Base-by-base conservation (phyloP, 2,329 filamentous ascomycete species). In the Epichloe amarillans region DNA sequence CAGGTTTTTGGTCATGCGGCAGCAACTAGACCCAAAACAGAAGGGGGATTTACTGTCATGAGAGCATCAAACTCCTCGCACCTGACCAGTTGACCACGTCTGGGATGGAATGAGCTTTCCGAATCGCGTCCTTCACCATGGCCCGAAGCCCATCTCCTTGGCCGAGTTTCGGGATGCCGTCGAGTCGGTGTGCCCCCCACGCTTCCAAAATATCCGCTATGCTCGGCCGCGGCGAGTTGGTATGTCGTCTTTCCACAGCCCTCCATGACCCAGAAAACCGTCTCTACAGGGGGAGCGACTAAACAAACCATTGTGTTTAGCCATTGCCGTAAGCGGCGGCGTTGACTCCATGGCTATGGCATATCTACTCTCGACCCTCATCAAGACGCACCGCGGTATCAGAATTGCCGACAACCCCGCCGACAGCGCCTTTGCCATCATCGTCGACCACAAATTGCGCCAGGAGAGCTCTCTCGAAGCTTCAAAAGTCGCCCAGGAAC, bases 301-400 rank as follows among this genome's bases (percentile, higher is more conserved):
- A 41, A 51, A 41, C 40, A 36, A 50, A 50, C 40, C n/a, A 12
- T 33, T 36, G 8, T 3, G 7, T 21, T 7, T 55, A 87, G 84
- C 77, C 50, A 71, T 97, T 53, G 93, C 90, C 15, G 73, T 97
- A 54, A 96, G 90, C 62, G 93, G 93, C 23, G 93, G 93, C 7
- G 86, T 93, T 39, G 93, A 98, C 66, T 97, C 91, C n/a, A 98
- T 97, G 90, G 91, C 91, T 30, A 73, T 98, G 53, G 88, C 89
- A 50, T 82, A 74, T 53, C 75, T 97, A 37, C 87, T 86, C 62
- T 75, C 73, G 46, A 66, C 71, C 44, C 59, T 76, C 37, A 66
- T 67, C 38, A 62, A 54, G 3, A 53, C 54, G 3, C 60, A 69
- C 44, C 61, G 60, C 2, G 52, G 57, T 26, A 60, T 71, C 54